These are phyloP conservation scores for Pichia phayaonensis DNA, from an alignment of 805 yeast species.

Conservation along the genomic window DNA sequence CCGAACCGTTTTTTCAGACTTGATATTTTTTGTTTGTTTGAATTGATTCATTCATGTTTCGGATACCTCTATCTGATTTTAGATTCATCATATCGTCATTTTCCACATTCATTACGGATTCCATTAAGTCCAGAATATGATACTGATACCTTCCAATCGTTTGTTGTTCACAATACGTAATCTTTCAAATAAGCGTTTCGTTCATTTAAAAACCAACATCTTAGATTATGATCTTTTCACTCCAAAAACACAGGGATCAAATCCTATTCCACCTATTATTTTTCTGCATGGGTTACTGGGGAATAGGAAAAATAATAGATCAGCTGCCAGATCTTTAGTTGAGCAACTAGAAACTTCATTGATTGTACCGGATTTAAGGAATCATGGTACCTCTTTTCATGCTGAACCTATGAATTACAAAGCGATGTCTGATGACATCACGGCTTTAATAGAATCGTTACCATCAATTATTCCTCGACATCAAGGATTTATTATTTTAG, in stretches of 20 bases:
- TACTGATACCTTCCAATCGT: neutral
- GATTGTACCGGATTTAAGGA: conserved; percentile 68
- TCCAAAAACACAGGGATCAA: neutral
- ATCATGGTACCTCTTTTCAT: conserved; percentile 88
- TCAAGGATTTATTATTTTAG: conserved; percentile 45
- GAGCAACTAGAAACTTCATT: conserved; percentile 43
- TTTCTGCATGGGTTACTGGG: conserved; percentile 89
- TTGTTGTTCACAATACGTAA: neutral
- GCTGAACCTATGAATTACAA: conserved; percentile 60
- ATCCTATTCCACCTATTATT: conserved; percentile 47
- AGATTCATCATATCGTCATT: neutral
- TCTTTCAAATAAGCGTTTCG: neutral
- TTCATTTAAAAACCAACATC: neutral
- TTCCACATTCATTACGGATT: neutral
- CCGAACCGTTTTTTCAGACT: neutral
- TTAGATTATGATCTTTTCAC: conserved; percentile 9
- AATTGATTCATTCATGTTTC: neutral
- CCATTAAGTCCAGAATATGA: neutral
- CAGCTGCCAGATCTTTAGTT: conserved; percentile 56
- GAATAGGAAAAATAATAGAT: conserved; percentile 64
- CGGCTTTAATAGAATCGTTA: conserved; percentile 34
- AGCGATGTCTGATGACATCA: conserved; percentile 76
- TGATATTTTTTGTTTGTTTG: neutral
- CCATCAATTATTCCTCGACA: conserved; percentile 7
- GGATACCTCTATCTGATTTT: neutral